These are phyloP conservation scores for Crithidia bombi DNA, from an alignment of 208 protist genomes.

Conservation along the genomic window DNA sequence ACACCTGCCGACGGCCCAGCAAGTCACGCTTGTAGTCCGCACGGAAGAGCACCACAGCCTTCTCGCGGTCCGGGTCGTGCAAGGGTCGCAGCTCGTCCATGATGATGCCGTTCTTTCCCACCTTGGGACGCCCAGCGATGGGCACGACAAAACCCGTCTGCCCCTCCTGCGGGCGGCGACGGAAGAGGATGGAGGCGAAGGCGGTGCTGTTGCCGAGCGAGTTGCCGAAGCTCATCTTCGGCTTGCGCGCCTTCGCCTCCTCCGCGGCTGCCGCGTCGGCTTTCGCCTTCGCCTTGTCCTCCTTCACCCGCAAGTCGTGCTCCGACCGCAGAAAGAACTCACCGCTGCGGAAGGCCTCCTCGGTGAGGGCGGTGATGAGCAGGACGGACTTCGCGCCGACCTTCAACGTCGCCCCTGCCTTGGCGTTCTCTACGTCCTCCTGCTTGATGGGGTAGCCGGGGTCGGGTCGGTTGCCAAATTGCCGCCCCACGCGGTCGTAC, in stretches of 20 bases:
- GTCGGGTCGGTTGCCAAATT: conserved; percentile 84
- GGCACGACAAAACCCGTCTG: conserved; percentile 81
- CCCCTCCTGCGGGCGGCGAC: conserved; percentile 70
- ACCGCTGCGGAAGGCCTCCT: conserved; percentile 86
- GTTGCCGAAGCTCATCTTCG: conserved; percentile 81
- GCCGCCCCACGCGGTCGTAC: conserved; percentile 85
- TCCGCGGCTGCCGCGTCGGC: conserved; percentile 58
- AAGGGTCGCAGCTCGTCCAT: conserved; percentile 67
- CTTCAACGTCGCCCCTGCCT: conserved; percentile 64
- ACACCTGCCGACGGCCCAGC: conserved; percentile 79
- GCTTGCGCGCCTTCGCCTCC: conserved; percentile 44
- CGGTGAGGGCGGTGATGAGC: conserved; percentile 79
- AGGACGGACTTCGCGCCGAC: conserved; percentile 76
- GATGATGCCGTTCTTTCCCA: conserved; percentile 62
- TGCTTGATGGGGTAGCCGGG: conserved; percentile 83
- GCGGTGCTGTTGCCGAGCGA: conserved; percentile 33
- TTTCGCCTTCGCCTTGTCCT: conserved; percentile 82
- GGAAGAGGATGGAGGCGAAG: conserved; percentile 69
- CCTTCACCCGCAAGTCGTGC: conserved; percentile 78
- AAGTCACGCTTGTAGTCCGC: conserved; percentile 91
- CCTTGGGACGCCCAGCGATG: conserved; percentile 72
- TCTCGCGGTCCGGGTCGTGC: conserved; percentile 78
- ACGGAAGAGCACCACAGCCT: conserved; percentile 88
- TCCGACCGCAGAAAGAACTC: conserved; percentile 90
- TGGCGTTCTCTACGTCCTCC: conserved; percentile 66